Evolutionary conservation across 2,329 filamentous ascomycete species (phyloP).

Genomic region (Fusarium brevicatenulatum): DNA sequence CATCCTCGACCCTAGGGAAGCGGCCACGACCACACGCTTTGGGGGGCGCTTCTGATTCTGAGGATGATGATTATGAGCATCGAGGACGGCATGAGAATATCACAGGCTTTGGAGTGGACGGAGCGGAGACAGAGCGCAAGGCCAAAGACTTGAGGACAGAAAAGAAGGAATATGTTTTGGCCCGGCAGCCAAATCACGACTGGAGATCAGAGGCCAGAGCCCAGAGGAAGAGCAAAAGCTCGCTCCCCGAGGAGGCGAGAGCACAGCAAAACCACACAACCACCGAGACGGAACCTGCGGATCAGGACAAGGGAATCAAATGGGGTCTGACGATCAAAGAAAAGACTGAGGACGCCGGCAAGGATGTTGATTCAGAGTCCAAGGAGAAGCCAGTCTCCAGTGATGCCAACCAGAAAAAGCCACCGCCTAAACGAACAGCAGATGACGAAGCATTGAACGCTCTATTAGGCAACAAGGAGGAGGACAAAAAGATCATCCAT

Average conservation of each 20-base stretch:
- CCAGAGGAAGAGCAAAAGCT: slow-evolving; percentile 61
- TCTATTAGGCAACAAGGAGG: slow-evolving; percentile 66
- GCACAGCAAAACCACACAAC: slow-evolving; percentile 51
- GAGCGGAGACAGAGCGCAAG: slow-evolving; percentile 53
- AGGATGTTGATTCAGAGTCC: slow-evolving; percentile 26
- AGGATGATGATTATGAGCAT: slow-evolving; percentile 49
- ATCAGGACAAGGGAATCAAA: slow-evolving; percentile 64
- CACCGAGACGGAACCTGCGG: slow-evolving; percentile 51
- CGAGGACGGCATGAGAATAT: slow-evolving; percentile 57
- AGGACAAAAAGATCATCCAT: slow-evolving; percentile 62
- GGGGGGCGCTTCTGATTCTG: slow-evolving; percentile 56
- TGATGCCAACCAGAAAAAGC: slow-evolving; percentile 10
- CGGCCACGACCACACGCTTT: slow-evolving; percentile 57
- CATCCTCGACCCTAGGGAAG: slow-evolving; percentile 60
- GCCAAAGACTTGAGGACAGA: slow-evolving; percentile 42
- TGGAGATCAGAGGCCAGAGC: slow-evolving; percentile 67
- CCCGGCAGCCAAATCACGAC: slow-evolving; percentile 67
- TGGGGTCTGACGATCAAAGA: slow-evolving; percentile 62
- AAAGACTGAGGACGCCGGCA: slow-evolving; percentile 65
- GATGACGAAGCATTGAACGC: slow-evolving; percentile 72
- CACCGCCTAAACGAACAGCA: slow-evolving; percentile 37
- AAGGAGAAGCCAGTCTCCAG: slow-evolving; percentile 4
- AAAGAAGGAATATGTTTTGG: slow-evolving; percentile 64
- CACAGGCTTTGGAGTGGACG: slow-evolving; percentile 60
- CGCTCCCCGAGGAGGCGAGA: slow-evolving; percentile 67